Evolutionary conservation across 306 rosid genomes (phyloP).

Genomic region (Pyrus communis): DNA sequence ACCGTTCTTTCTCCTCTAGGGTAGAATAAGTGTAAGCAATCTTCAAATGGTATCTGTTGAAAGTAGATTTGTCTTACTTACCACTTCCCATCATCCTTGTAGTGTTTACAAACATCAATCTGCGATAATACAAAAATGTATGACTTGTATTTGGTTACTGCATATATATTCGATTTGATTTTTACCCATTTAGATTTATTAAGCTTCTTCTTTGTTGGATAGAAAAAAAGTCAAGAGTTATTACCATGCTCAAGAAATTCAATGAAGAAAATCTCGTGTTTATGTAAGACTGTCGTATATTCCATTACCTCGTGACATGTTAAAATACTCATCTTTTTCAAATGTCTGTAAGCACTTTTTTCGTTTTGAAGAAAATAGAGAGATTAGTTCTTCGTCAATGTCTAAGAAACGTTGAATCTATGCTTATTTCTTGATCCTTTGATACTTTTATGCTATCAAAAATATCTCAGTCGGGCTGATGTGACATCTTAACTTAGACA

Average conservation of each 20-base stretch:
- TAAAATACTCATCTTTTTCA: no score
- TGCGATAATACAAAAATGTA: neutral
- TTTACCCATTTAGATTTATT: neutral
- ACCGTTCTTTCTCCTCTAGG: neutral
- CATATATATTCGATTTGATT: neutral
- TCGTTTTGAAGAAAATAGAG: neutral
- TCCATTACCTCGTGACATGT: no score
- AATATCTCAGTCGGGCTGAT: neutral
- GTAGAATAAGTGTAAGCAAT: conserved; percentile 1
- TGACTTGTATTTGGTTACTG: neutral
- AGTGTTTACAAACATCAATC: neutral
- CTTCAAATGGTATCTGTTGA: neutral
- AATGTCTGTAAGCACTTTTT: neutral
- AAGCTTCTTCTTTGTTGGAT: neutral
- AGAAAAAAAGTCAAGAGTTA: neutral
- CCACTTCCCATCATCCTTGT: neutral
- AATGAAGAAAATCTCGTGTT: neutral
- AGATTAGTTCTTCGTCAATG: neutral
- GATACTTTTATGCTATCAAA: neutral
- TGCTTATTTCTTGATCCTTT: neutral
- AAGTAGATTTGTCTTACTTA: neutral
- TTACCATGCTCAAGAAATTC: neutral
- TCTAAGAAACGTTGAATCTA: neutral
- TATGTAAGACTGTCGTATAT: no score
- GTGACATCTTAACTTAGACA: neutral